These are phyloP conservation scores for Phyllostachys edulis DNA, from an alignment of 176 grass and related monocot genomes.

Conservation along the genomic window DNA sequence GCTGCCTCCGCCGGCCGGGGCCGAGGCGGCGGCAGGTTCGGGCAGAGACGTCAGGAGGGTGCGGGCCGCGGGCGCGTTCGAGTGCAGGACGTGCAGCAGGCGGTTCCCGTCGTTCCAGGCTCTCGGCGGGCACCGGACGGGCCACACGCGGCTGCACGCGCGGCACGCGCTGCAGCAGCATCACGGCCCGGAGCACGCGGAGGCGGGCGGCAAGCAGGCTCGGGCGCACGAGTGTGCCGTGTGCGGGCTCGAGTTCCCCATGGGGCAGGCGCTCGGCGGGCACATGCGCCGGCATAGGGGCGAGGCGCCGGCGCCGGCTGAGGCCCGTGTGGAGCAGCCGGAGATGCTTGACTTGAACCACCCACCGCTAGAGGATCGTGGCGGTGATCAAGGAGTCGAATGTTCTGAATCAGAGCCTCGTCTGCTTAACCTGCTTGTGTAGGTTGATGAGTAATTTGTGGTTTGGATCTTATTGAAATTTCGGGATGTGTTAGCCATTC, in stretches of 20 bases:
- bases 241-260: constrained; percentile 69
- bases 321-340: not conserved
- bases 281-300: constrained; percentile 55
- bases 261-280: constrained; percentile 70
- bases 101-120: constrained; percentile 65
- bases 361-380: constrained; percentile 22
- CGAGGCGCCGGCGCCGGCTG: not conserved
- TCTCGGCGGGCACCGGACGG: constrained; percentile 56
- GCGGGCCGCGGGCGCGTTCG: constrained; percentile 42
- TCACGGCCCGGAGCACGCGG: not conserved
- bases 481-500: not conserved
- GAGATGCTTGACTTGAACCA: constrained; percentile 37
- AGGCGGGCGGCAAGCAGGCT: not conserved
- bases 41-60: constrained; percentile 15
- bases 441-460: not conserved
- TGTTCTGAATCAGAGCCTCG: not conserved
- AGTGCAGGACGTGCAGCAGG: constrained; percentile 57
- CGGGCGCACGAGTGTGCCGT: constrained; percentile 51
- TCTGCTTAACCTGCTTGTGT: constrained; percentile 40
- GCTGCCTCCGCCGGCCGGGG: not conserved
- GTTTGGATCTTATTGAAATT: not conserved
- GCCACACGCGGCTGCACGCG: constrained; percentile 53
- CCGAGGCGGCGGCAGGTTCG: not conserved
- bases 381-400: not conserved
- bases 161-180: constrained; percentile 14